Evolutionary conservation across 202 grass and related monocot genomes (phyloP).

Genomic region (Musa balbisiana): DNA sequence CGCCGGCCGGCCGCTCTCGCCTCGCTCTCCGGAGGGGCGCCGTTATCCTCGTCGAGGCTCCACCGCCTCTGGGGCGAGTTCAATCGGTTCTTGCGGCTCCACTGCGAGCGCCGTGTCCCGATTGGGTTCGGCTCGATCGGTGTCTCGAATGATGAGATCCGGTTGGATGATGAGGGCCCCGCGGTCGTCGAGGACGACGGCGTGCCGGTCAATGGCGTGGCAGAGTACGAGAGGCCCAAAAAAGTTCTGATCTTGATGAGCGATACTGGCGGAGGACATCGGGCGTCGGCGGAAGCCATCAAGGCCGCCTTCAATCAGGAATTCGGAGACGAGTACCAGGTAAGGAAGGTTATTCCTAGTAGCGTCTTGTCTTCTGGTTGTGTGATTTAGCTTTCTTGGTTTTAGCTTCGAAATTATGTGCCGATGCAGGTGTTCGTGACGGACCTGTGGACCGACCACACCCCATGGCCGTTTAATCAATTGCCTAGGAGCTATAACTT

Average conservation of each 20-base stretch:
- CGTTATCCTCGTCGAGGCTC: constrained; percentile 17
- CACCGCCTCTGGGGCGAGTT: constrained; percentile 66
- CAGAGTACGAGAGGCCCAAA: constrained; percentile 41
- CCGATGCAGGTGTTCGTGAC: constrained; percentile 66
- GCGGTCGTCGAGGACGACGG: constrained; percentile 36
- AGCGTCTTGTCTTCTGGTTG: background rate
- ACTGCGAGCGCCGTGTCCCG: constrained; percentile 49
- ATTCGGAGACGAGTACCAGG: constrained; percentile 77
- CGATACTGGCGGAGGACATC: constrained; percentile 86
- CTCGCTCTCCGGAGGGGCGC: background rate
- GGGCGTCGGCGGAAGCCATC: constrained; percentile 90
- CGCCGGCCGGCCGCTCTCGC: constrained; percentile 8
- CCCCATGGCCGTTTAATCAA: constrained; percentile 98
- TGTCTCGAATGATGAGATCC: background rate
- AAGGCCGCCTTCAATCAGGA: constrained; percentile 75
- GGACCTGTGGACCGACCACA: constrained; percentile 94
- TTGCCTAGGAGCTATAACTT: constrained; percentile 96
- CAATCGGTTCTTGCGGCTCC: constrained; percentile 57
- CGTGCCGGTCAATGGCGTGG: constrained; percentile 12
- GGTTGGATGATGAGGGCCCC: constrained; percentile 19
- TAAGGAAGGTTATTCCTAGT: background rate
- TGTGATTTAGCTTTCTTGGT: background rate
- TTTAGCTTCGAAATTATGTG: constrained; percentile 10
- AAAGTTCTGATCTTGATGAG: constrained; percentile 95
- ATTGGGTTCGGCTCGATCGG: constrained; percentile 70